Percentiles rank a stretch among this genome's conserved stretches.
These are phyloP conservation scores for Olyra latifolia DNA, from an alignment of 176 grass and related monocot genomes.

Conservation along the genomic window DNA sequence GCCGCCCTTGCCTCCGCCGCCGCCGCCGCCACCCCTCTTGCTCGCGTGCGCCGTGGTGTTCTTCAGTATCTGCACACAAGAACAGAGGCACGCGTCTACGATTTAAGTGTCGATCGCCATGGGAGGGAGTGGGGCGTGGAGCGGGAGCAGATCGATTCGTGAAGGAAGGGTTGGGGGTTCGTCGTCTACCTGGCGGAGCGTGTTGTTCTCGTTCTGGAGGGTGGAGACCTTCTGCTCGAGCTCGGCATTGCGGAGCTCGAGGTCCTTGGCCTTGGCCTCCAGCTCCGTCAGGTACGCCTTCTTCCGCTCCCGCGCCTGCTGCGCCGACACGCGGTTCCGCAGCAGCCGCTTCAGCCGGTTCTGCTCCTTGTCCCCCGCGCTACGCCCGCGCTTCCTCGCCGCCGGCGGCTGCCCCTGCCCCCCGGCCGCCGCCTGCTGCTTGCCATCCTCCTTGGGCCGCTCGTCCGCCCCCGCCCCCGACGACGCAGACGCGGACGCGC, in stretches of 20 bases:
- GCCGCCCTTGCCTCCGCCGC: constrained; percentile 30
- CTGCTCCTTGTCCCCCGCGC: constrained; percentile 96
- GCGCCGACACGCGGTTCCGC: constrained; percentile 91
- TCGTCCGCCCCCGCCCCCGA: constrained; percentile 67
- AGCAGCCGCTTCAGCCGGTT: constrained; percentile 95
- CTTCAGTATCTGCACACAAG: constrained; percentile 64
- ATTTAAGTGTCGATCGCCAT: not conserved
- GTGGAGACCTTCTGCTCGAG: constrained; percentile 88
- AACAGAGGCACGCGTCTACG: too few relatives aligned
- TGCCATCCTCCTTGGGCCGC: constrained; percentile 39
- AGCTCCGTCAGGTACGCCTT: constrained; percentile 90
- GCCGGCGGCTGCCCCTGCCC: constrained; percentile 37
- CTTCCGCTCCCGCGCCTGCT: constrained; percentile 97
- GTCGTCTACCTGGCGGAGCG: constrained; percentile 64
- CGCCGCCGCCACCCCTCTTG: constrained; percentile 29
- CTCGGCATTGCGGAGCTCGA: constrained; percentile 82
- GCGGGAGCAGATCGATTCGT: not conserved
- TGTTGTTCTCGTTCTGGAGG: constrained; percentile 96
- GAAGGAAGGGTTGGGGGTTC: too few relatives aligned
- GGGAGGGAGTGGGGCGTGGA: too few relatives aligned
- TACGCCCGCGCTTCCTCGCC: constrained; percentile 63
- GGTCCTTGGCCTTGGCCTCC: constrained; percentile 75
- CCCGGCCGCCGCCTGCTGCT: constrained; percentile 27
- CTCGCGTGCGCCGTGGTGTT: constrained; percentile 78
- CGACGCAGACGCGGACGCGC: constrained; percentile 57